Conservation (phyloP, 768 basidiomycete genomes). For the Grammothele lineata region DNA sequence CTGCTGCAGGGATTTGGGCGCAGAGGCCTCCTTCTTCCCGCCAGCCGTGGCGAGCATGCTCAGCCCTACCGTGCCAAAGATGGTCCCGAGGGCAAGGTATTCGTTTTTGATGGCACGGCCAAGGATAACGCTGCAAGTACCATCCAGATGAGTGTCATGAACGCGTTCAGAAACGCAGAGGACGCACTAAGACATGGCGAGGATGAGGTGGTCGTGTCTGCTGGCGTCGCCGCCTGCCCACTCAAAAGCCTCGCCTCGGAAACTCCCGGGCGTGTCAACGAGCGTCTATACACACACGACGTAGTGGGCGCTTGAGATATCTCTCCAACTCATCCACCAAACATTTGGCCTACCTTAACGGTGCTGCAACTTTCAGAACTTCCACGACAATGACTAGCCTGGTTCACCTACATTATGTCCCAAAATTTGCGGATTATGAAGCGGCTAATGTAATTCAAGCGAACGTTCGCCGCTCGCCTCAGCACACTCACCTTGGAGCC, state of each 20-base stretch:
- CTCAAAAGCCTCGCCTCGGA: conserved; percentile 11
- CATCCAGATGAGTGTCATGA: background rate
- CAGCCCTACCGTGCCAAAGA: conserved; percentile 51
- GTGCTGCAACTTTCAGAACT: no score
- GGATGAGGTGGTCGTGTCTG: conserved; percentile 16
- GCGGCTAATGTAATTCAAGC: no score
- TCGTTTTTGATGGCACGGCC: conserved; percentile 81
- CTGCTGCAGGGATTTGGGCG: conserved; percentile 42
- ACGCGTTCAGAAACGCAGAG: background rate
- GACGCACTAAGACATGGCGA: conserved; percentile 44
- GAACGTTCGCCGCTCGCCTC: no score
- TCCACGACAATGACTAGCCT: no score
- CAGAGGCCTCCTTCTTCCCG: conserved; percentile 44
- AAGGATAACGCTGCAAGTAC: conserved; percentile 54
- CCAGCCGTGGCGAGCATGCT: conserved; percentile 52
- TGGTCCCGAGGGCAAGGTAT: conserved; percentile 69
- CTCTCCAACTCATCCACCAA: no score
- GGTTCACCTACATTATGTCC: no score
- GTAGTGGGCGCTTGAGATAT: no score
- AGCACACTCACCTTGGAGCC: no score
- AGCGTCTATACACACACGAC: no score
- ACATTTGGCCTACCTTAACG: no score
- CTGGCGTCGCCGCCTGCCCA: conserved; percentile 11
- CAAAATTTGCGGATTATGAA: no score
- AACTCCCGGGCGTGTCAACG: conserved; percentile 3